Evolutionary conservation across 2,329 filamentous ascomycete species (phyloP), one percentile per base, ranked within the genome.

Genomic region (Sporothrix pallida): DNA sequence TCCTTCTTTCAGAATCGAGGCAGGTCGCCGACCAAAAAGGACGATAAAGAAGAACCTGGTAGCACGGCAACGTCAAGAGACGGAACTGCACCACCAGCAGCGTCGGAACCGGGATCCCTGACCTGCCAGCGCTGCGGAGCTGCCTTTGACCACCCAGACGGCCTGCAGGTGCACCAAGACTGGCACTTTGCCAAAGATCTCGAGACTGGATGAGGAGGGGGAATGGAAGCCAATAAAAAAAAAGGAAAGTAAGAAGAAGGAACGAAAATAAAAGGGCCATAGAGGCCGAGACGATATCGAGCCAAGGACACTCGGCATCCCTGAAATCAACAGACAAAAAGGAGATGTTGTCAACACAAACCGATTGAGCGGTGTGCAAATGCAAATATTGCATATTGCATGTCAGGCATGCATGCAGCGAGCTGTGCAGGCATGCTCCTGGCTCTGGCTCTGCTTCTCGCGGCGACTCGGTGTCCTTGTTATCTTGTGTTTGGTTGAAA

Each of bases 171-270:
- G 82, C 96, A 99, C 81, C 86, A 91, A 72, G 96, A 99, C 81
- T 98, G 95, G 91, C 96, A 99, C 83, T 92, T 97, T 82, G 96
- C 96, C 63, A 93, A 93, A 82, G 92, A 95, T 78, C 86, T 99
- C 44, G 91, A 95, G 71, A 67, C 71, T n/a, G 62, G 60, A 13
- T 72, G 31, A 76, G 37, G 91, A 94, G 76, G 87, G 90, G 2
- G 82, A 86, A 73, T 86, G 91, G 77, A 86, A 91, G 77, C 87
- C 92, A 83, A 1, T 15, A 5, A 20, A 3, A 13, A 8, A 70
- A 44, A 62, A 10, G 17, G n/a, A 26, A 58, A 58, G 0, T 23
- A 5, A 58, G 3, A 8, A 70, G 12, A 20, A 70, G 12, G 12
- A 71, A 71, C 17, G 15, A 7, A 31, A 9, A 50, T 1, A 20